A percentile compares a stretch with the other conserved stretches of the same genome.
These are phyloP conservation scores for Neolecta irregularis DNA, from an alignment of 1,139 yeast genomes.

Conservation along the genomic window DNA sequence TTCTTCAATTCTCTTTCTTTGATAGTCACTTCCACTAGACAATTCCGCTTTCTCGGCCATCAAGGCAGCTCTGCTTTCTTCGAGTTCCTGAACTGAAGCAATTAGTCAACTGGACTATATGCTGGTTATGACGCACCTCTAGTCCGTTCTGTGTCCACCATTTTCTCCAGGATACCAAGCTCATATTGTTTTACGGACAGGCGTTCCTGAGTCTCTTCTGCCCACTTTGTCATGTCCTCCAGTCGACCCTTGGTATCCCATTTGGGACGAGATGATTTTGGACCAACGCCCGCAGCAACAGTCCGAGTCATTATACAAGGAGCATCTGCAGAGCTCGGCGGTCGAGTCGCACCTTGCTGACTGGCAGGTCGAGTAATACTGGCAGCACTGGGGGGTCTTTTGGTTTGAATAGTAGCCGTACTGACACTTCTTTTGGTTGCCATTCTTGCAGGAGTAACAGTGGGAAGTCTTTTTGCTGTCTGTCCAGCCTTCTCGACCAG, in stretches of 20 bases:
- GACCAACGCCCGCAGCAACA: not conserved
- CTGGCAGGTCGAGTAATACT: constrained; percentile 5
- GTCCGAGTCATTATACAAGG: constrained; percentile 2
- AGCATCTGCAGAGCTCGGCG: constrained; percentile 5
- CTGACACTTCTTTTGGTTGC: too few species aligned
- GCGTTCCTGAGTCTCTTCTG: constrained; percentile 8
- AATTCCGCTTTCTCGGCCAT: constrained; percentile 1
- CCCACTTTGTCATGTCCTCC: constrained; percentile 15
- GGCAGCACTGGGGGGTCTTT: too few species aligned
- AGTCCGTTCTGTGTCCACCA: constrained; percentile 3
- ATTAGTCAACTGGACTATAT: not conserved
- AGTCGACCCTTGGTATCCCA: constrained; percentile 17
- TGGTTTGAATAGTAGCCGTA: too few species aligned
- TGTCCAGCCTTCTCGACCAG: constrained; percentile 2
- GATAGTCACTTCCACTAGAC: too few species aligned
- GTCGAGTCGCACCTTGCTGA: constrained; percentile 1
- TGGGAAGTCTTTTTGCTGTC: too few species aligned
- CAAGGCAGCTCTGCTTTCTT: not conserved
- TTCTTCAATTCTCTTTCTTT: not conserved
- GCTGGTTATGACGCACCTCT: not conserved
- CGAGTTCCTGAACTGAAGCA: constrained; percentile 1
- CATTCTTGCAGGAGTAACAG: too few species aligned
- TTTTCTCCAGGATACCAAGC: too few species aligned
- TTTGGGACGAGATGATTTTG: constrained; percentile 8
- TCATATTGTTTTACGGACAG: too few species aligned